These are phyloP conservation scores for Solanum etuberosum DNA, from an alignment of 257 asterid genomes.

Conservation along the genomic window DNA sequence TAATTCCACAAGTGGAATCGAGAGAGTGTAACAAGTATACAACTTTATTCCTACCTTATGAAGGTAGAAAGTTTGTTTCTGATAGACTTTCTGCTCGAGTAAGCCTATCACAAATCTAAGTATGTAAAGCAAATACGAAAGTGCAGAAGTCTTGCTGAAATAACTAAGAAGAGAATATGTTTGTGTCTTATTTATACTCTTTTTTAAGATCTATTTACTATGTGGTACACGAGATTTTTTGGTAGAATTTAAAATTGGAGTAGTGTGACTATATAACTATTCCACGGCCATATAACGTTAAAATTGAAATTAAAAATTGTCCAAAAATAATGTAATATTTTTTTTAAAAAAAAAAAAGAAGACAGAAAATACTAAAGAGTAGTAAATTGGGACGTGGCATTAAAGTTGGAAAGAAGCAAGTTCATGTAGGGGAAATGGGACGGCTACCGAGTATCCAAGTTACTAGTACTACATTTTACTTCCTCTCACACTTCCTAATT, in stretches of 20 bases:
- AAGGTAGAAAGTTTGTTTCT: neutral
- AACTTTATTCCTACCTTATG: neutral
- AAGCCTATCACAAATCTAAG: neutral
- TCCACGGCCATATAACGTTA: neutral
- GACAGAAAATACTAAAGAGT: rapidly evolving
- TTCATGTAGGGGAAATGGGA: neutral
- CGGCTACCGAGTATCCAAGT: constrained; percentile 18
- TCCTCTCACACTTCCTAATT: neutral
- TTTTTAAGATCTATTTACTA: too few relatives aligned
- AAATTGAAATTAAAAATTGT: neutral
- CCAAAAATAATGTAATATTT: too few relatives aligned
- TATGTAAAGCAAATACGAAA: neutral
- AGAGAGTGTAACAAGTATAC: neutral
- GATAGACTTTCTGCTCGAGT: rapidly evolving
- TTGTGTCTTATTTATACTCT: neutral
- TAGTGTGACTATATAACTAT: neutral
- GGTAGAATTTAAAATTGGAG: neutral
- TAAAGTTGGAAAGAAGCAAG: neutral
- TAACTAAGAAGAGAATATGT: neutral
- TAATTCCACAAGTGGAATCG: neutral
- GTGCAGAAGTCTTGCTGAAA: neutral
- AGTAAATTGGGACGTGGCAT: neutral
- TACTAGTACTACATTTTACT: constrained; percentile 9
- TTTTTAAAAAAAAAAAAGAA: too few relatives aligned
- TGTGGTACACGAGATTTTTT: neutral